Evolutionary conservation across 2,329 filamentous ascomycete genomes (phyloP), one percentile per base, ranked within the genome.

Genomic region (Sordariomycetes sp.): DNA sequence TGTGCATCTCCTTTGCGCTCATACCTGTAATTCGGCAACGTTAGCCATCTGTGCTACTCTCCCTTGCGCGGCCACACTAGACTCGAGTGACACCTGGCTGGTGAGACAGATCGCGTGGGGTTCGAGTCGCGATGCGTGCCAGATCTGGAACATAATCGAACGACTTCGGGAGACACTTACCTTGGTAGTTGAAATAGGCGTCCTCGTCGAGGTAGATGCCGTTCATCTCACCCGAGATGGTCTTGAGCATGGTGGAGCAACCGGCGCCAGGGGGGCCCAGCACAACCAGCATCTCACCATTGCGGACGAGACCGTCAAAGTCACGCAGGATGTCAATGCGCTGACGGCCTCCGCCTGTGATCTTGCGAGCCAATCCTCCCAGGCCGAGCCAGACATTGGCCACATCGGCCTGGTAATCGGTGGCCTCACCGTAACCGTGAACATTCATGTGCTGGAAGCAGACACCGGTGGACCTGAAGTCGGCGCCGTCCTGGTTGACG

Each of bases 201-300:
- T 65, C 61, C 4, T 80, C 61, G 31, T 86, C 82, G 11, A 92
- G 66, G 45, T 72, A 76, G 46, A 93, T 79, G 33, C 86, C 86
- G 45, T 87, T 81, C 16, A 82, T 85, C 57, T 93, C 85, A 39
- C 86, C 86, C 4, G 85, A 75, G 44, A 93, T 75, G 0, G 85
- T 84, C 64, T 93, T 93, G 38, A 94, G 66, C 42, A 93, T 79
- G 3, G 86, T 93, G 12, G 82, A 86, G 55, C 86, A 94, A 35
- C 82, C 82, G n/a, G 72, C 70, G 26, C 74, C 74, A 3, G 82
- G 82, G 36, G 80, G 81, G 12, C 82, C 82, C 21, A 86, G 66
- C 3, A 86, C 82, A 12, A 86, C 77, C 19, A 86, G 58, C 78
- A 86, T 83, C 63, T 86, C 82, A 28, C 82, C 82, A 40, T 72